A percentile compares a stretch with the other conserved stretches of the same genome.
These are phyloP conservation scores for Sanghuangporus sanghuang DNA, from an alignment of 1,284 basidiomycete genomes.

Conservation along the genomic window DNA sequence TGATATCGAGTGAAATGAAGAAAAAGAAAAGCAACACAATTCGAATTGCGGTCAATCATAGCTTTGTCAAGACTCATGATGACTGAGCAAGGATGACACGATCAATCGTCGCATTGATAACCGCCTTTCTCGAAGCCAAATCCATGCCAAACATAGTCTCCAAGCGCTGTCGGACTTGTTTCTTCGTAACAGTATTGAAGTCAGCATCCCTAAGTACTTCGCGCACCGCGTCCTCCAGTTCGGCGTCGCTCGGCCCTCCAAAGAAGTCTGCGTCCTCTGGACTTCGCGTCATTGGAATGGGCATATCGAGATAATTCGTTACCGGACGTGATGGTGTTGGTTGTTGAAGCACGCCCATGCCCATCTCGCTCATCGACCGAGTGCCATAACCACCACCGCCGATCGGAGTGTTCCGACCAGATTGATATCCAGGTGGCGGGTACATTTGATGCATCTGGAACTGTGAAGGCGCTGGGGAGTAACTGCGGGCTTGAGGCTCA, in stretches of 20 bases:
- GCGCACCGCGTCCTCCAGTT: constrained; percentile 70
- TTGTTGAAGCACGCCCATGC: constrained; percentile 36
- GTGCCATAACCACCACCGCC: constrained; percentile 17
- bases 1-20: not conserved
- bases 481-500: constrained; percentile 48
- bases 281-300: constrained; percentile 48
- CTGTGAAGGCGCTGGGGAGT: constrained; percentile 68
- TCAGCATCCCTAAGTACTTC: constrained; percentile 73
- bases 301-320: constrained; percentile 72
- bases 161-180: constrained; percentile 76
- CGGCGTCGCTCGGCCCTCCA: constrained; percentile 51
- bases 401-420: constrained; percentile 72
- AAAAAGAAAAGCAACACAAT: not conserved
- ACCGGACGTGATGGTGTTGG: constrained; percentile 61
- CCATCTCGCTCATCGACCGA: constrained; percentile 34
- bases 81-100: constrained; percentile 25
- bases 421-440: constrained; percentile 66
- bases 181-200: constrained; percentile 85
- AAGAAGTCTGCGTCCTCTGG: constrained; percentile 44
- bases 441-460: constrained; percentile 35
- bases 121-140: constrained; percentile 56
- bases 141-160: constrained; percentile 77
- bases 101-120: constrained; percentile 71
- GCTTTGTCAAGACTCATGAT: not conserved
- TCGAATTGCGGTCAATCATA: not conserved